phyloP scores from a whole-genome alignment of 2,329 filamentous ascomycete genomes.

The Septoria petroselini region DNA sequence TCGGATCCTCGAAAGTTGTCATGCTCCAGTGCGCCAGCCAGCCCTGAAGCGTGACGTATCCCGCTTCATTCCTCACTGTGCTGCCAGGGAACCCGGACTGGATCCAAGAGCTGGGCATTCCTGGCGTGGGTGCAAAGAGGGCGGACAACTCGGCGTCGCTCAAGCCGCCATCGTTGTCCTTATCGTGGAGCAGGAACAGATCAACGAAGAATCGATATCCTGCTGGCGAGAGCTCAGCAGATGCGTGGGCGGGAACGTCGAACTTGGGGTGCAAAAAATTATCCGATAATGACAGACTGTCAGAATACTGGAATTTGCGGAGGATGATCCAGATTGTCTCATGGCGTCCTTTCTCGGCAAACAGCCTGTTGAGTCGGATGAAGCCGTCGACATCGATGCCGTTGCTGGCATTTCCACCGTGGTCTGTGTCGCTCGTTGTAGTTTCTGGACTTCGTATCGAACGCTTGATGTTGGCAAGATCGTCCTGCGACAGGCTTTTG shows the following conservation, averaged over 20 bases:
- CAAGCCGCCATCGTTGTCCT: constrained; percentile 93
- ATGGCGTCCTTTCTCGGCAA: constrained; percentile 94
- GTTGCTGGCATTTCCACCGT: constrained; percentile 46
- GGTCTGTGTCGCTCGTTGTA: constrained; percentile 21
- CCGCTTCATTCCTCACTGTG: constrained; percentile 91
- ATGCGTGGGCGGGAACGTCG: constrained; percentile 87
- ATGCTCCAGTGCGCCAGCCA: constrained; percentile 99
- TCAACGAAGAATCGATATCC: constrained; percentile 98
- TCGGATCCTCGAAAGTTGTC: constrained; percentile 95
- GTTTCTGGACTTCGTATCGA: constrained; percentile 63
- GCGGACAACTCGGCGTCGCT: constrained; percentile 81
- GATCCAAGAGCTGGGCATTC: constrained; percentile 79
- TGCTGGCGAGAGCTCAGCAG: constrained; percentile 86
- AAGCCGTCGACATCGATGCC: constrained; percentile 84
- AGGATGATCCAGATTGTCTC: constrained; percentile 98
- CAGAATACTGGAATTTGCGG: constrained; percentile 91
- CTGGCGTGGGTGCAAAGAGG: constrained; percentile 89
- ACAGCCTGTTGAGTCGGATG: constrained; percentile 87
- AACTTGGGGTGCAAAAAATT: constrained; percentile 89
- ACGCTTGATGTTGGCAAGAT: constrained; percentile 86
- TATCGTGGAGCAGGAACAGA: constrained; percentile 89
- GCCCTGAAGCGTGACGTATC: constrained; percentile 91
- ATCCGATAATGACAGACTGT: constrained; percentile 88
- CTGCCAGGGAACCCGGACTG: constrained; percentile 89
- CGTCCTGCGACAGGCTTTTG: constrained; percentile 74